These are phyloP conservation scores for Hypoxylon cercidicola DNA, from an alignment of 495 filamentous ascomycete genomes.

Conservation along the genomic window DNA sequence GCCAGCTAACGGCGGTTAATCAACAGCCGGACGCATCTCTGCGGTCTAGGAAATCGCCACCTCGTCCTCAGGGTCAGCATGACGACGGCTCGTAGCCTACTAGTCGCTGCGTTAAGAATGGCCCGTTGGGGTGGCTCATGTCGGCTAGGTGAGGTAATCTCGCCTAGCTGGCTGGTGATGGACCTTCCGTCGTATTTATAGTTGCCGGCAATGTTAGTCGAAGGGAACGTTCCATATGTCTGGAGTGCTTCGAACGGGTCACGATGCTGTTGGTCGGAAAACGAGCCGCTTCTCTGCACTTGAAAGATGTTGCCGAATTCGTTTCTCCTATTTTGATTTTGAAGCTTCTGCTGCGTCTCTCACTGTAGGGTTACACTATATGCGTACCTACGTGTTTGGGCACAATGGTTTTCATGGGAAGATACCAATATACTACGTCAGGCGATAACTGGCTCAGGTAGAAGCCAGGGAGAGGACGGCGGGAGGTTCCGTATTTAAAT, in stretches of 20 bases:
- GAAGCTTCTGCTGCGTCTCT: neutral
- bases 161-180: neutral
- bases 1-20: constrained; percentile 25
- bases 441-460: too few relatives aligned
- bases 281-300: too few relatives aligned
- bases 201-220: neutral
- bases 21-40: constrained; percentile 20
- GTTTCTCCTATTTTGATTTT: too few relatives aligned
- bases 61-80: constrained; percentile 3
- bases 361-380: constrained; percentile 6
- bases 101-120: neutral
- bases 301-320: too few relatives aligned
- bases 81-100: neutral
- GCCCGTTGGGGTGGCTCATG: neutral
- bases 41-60: constrained; percentile 13
- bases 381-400: neutral
- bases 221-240: constrained; percentile 15
- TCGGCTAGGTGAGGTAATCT: constrained; percentile 1
- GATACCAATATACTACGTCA: too few relatives aligned
- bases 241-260: neutral
- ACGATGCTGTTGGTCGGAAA: too few relatives aligned
- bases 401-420: too few relatives aligned
- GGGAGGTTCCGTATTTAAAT: too few relatives aligned
- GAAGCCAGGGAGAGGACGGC: too few relatives aligned
- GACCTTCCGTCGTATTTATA: neutral